Evolutionary conservation across 2,329 filamentous ascomycete genomes (phyloP).

Genomic region (Fusarium oxysporum): DNA sequence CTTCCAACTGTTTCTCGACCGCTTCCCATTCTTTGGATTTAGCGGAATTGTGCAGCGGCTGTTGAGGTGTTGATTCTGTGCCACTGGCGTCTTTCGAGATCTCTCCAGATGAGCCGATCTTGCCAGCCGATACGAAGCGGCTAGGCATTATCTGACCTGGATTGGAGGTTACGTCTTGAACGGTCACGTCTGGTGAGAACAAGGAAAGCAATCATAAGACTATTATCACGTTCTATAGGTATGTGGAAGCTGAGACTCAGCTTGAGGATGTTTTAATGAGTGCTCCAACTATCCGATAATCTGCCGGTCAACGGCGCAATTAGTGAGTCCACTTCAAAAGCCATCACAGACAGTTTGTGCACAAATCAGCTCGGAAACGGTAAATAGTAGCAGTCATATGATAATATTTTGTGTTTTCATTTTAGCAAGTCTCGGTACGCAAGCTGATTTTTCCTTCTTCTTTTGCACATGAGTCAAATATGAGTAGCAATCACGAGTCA

Average conservation of each 20-base stretch:
- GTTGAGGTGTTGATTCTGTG: background rate
- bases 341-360: background rate
- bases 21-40: slow-evolving; percentile 68
- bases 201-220: background rate
- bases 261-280: background rate
- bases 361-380: background rate
- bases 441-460: background rate
- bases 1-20: slow-evolving; percentile 73
- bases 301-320: slow-evolving; percentile 3
- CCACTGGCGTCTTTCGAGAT: slow-evolving; percentile 35
- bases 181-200: background rate
- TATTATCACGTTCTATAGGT: background rate
- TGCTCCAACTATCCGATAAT: slow-evolving; percentile 15
- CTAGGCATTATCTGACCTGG: slow-evolving; percentile 56
- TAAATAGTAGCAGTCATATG: background rate
- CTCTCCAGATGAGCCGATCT: slow-evolving; percentile 53
- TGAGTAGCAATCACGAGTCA: background rate
- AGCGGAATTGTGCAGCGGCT: slow-evolving; percentile 35
- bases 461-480: background rate
- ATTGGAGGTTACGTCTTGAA: background rate
- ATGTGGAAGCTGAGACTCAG: background rate
- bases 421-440: background rate
- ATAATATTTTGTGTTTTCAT: background rate
- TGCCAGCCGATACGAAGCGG: slow-evolving; percentile 68
- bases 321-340: background rate